Evolutionary conservation across 2,329 filamentous ascomycete species (phyloP).

Genomic region (Beauveria sp.): DNA sequence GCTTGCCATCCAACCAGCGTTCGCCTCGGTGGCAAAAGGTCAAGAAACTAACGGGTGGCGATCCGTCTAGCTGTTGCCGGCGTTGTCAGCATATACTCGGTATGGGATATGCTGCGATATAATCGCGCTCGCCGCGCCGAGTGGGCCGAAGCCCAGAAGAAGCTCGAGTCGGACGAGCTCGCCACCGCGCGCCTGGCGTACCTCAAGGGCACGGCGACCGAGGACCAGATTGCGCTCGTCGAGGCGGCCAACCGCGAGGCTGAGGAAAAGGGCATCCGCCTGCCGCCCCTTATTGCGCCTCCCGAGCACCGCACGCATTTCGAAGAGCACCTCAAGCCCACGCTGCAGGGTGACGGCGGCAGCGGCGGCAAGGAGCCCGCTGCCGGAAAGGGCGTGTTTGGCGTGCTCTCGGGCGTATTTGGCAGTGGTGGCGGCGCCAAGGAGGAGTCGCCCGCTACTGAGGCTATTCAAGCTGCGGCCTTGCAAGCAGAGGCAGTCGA

Average conservation of each 20-base stretch:
- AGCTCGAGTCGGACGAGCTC: slow-evolving; percentile 46
- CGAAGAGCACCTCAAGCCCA: slow-evolving; percentile 27
- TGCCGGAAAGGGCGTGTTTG: slow-evolving; percentile 29
- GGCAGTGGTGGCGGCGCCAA: slow-evolving; percentile 18
- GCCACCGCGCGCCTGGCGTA: slow-evolving; percentile 52
- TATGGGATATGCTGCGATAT: slow-evolving; percentile 53
- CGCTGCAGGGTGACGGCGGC: slow-evolving; percentile 20
- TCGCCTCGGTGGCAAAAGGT: neutral
- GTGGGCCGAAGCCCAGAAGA: slow-evolving; percentile 48
- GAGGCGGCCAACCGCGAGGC: slow-evolving; percentile 48
- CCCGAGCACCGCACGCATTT: slow-evolving; percentile 32
- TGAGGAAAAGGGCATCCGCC: slow-evolving; percentile 34
- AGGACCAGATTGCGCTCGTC: slow-evolving; percentile 48
- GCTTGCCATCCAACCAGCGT: too few species aligned
- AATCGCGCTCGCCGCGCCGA: slow-evolving; percentile 53
- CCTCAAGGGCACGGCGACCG: slow-evolving; percentile 49
- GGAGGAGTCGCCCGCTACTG: neutral
- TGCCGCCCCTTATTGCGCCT: slow-evolving; percentile 44
- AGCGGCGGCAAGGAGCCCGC: slow-evolving; percentile 14
- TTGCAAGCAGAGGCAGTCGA: slow-evolving; percentile 16
- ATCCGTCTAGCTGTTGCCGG: slow-evolving; percentile 42
- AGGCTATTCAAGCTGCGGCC: slow-evolving; percentile 14
- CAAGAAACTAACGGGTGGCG: neutral
- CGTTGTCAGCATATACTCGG: slow-evolving; percentile 50
- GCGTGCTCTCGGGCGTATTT: slow-evolving; percentile 25